Evolutionary conservation across 148 eudicot genomes (phyloP).

Genomic region (Heliamphora exappendiculata): DNA sequence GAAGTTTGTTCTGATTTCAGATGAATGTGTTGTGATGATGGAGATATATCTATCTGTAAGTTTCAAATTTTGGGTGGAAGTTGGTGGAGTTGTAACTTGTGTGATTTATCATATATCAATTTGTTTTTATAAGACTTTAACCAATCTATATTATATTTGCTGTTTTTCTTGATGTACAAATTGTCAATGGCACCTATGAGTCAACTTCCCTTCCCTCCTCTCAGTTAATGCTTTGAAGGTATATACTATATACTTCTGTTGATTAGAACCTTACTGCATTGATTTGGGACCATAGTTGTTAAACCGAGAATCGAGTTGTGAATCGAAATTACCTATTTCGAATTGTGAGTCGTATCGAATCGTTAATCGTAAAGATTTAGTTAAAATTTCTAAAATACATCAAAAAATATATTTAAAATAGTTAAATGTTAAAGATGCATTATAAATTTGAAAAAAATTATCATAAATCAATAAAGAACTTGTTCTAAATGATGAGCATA

Average conservation of each 20-base stretch:
- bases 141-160: not conserved
- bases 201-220: not conserved
- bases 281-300: not conserved
- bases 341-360: no score
- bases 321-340: no score
- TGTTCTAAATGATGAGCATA: no score
- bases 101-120: conserved; percentile 1
- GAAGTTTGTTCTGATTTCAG: not conserved
- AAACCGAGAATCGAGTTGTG: no score
- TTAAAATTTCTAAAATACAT: no score
- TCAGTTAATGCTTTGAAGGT: not conserved
- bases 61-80: not conserved
- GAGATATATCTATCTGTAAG: not conserved
- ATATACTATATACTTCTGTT: not conserved
- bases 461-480: no score
- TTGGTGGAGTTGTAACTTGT: not conserved
- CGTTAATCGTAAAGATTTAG: no score
- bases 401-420: no score
- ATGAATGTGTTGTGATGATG: not conserved
- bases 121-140: not conserved
- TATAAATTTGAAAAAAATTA: no score
- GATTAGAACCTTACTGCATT: not conserved
- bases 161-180: not conserved
- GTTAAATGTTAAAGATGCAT: no score
- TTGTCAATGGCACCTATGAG: not conserved